Evolutionary conservation across 768 basidiomycete genomes (phyloP), one percentile per base, ranked within the genome.

Genomic region (Terana coerulea): DNA sequence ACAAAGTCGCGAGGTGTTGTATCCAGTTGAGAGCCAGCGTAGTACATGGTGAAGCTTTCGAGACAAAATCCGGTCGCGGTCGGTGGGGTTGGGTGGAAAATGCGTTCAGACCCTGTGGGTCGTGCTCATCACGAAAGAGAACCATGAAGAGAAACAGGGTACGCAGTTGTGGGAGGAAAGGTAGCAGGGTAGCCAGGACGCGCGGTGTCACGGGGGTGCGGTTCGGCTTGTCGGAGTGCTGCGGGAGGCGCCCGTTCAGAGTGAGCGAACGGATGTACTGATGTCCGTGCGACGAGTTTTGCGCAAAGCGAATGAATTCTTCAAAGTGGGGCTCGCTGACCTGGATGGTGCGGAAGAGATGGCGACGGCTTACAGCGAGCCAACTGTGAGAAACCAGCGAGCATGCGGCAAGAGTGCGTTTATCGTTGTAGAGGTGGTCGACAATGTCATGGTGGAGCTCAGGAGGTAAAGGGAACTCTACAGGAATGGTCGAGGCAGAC

Each of bases 371-470:
- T 8, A 34, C 14, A 29, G 51, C 35, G 15, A 53, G 33, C 53
- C 52, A 54, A 21, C 14, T 8, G 19, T 33, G 36, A n/a, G 24
- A 9, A 14, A 47, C 51, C 14, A 56, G 47, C 3, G 40, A 28
- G 37, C 51, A 52, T 33, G 14, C 26, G 2, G 9, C 11, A 10
- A 56, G 53, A 11, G 35, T 24, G 5, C 33, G 15, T 28, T 24
- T 40, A 26, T 48, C 45, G 31, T 55, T 25, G 33, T 54, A 37
- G 5, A 56, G 37, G 43, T 30, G 40, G 39, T 56, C 55, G 22
- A 56, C 30, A 30, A 56, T 54, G 39, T 43, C n/a, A n/a, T n/a
- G n/a, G n/a, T n/a, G n/a, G n/a, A n/a, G n/a, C n/a, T n/a, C n/a
- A n/a, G n/a, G n/a, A n/a, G n/a, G n/a, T n/a, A n/a, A n/a, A n/a